These are phyloP conservation scores for Nakazawaea siamensis DNA, from an alignment of 805 yeast species.

Conservation along the genomic window DNA sequence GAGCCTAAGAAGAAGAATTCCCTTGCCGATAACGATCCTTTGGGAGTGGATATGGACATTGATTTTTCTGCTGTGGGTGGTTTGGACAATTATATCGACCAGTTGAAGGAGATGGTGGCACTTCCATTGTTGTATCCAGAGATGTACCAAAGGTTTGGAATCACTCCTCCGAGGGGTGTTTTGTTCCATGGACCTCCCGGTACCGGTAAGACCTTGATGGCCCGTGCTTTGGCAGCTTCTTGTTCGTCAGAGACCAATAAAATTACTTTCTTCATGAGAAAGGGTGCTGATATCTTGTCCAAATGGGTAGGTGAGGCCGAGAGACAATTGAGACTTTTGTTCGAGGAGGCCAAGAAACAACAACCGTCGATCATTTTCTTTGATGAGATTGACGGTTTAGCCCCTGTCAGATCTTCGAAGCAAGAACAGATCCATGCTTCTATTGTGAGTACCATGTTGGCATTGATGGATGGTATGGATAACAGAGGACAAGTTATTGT, in stretches of 20 bases:
- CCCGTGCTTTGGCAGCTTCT: slow-evolving; percentile 93
- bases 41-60: slow-evolving; percentile 62
- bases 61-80: slow-evolving; percentile 89
- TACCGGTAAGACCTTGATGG: slow-evolving; percentile 97
- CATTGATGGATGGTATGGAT: slow-evolving; percentile 99
- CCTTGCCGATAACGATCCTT: slow-evolving; percentile 85
- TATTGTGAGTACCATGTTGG: slow-evolving; percentile 89
- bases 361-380: slow-evolving; percentile 96
- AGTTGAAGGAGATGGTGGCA: slow-evolving; percentile 94
- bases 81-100: slow-evolving; percentile 80
- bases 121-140: slow-evolving; percentile 91
- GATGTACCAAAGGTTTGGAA: slow-evolving; percentile 77
- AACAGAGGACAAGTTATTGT: slow-evolving; percentile 97
- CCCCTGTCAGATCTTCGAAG: slow-evolving; percentile 94
- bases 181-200: slow-evolving; percentile 99
- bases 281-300: slow-evolving; percentile 94
- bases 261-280: slow-evolving; percentile 94
- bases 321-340: slow-evolving; percentile 79
- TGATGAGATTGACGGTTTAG: slow-evolving; percentile 96
- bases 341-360: slow-evolving; percentile 92
- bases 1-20: slow-evolving; percentile 40
- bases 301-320: slow-evolving; percentile 99
- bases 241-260: slow-evolving; percentile 80
- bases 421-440: slow-evolving; percentile 99
- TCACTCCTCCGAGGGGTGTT: slow-evolving; percentile 96